A percentile compares a stretch with the other conserved stretches of the same genome.
Conservation (phyloP, 2,329 filamentous ascomycete species). For the Leptosphaerulina australis region DNA sequence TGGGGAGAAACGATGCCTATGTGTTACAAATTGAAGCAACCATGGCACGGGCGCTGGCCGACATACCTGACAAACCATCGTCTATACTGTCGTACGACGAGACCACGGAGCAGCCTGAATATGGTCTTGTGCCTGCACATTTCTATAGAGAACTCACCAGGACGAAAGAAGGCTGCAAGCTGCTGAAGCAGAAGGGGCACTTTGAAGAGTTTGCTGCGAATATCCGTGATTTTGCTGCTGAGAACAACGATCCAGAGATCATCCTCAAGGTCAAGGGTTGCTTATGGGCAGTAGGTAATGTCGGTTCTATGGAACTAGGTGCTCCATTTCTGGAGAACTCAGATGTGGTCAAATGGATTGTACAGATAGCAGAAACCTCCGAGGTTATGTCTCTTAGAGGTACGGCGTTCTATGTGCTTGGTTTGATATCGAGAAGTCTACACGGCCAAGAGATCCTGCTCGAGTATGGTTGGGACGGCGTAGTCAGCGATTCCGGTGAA, state of each 20-base stretch:
- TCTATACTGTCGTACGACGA: conserved; percentile 51
- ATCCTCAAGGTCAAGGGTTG: conserved; percentile 96
- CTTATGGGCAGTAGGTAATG: conserved; percentile 96
- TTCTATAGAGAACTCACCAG: conserved; percentile 96
- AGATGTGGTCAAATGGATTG: conserved; percentile 85
- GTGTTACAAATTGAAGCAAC: conserved; percentile 95
- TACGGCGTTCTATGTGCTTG: conserved; percentile 95
- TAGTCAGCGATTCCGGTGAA: conserved; percentile 79
- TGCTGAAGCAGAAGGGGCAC: conserved; percentile 90
- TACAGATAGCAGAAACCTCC: conserved; percentile 84
- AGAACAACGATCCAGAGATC: conserved; percentile 81
- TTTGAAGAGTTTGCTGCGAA: conserved; percentile 92
- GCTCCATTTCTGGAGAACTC: conserved; percentile 90
- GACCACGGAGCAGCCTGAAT: conserved; percentile 55
- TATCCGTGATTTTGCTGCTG: conserved; percentile 85
- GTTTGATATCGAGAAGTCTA: conserved; percentile 86
- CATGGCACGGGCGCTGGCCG: conserved; percentile 80
- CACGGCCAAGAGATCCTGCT: conserved; percentile 91
- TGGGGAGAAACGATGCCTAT: conserved; percentile 96
- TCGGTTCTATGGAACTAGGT: conserved; percentile 96
- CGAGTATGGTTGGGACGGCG: conserved; percentile 91
- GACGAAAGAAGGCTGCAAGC: conserved; percentile 87
- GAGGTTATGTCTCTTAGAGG: conserved; percentile 91
- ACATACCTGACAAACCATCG: conserved; percentile 63
- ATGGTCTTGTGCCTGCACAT: conserved; percentile 81